Evolutionary conservation across 805 yeast genomes (phyloP).

Genomic region (Phaffomyces opuntiae): DNA sequence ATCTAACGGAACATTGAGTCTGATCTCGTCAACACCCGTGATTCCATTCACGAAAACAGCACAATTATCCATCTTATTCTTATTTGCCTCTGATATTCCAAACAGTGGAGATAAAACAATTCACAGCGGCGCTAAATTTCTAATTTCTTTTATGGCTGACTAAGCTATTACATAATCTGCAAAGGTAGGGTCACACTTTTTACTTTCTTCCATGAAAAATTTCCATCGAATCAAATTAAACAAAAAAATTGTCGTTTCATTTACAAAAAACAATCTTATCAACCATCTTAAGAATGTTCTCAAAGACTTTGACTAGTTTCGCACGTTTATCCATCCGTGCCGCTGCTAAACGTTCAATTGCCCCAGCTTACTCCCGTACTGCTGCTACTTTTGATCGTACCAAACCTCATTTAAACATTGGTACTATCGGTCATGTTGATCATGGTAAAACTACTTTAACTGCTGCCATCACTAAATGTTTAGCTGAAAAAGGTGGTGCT

Average conservation of each 20-base stretch:
- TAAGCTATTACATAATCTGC: neutral
- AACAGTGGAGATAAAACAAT: too few relatives aligned
- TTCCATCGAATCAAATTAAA: neutral
- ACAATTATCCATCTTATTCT: neutral
- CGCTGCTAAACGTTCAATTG: slow-evolving; percentile 4
- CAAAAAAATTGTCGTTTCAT: neutral
- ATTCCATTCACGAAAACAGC: slow-evolving; percentile 14
- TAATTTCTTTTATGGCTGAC: too few relatives aligned
- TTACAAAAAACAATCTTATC: neutral
- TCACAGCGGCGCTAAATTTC: too few relatives aligned
- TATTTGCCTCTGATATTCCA: too few relatives aligned
- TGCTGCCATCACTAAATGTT: slow-evolving; percentile 96
- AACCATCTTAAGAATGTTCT: slow-evolving; percentile 1
- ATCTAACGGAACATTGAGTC: slow-evolving; percentile 3
- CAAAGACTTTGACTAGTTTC: slow-evolving; percentile 6
- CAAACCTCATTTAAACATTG: slow-evolving; percentile 94
- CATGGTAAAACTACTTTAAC: slow-evolving; percentile 98
- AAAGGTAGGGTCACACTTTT: too few relatives aligned
- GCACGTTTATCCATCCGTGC: slow-evolving; percentile 15
- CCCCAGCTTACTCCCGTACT: slow-evolving; percentile 18
- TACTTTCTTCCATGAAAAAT: too few relatives aligned
- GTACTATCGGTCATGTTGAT: slow-evolving; percentile 98
- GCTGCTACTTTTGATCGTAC: slow-evolving; percentile 87
- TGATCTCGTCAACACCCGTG: slow-evolving; percentile 11
- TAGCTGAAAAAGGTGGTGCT: slow-evolving; percentile 86